A percentile compares a stretch with the other conserved stretches of the same genome.
Conservation (phyloP, 2,329 filamentous ascomycete genomes). For the Alternaria sp. region DNA sequence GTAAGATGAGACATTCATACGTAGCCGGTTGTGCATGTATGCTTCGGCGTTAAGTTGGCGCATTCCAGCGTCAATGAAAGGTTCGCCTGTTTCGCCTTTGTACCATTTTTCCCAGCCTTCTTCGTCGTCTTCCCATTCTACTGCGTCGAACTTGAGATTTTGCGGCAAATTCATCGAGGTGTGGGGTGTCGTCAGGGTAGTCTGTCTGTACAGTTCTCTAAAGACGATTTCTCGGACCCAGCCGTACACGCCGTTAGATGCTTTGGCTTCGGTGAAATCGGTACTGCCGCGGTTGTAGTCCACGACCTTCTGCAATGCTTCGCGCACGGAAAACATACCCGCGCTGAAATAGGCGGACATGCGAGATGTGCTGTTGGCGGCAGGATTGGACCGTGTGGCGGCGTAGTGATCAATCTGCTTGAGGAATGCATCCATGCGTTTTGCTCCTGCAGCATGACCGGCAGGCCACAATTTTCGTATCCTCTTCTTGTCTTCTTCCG, state of each 20-base stretch:
- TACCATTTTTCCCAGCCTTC: conserved; percentile 61
- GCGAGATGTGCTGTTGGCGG: conserved; percentile 52
- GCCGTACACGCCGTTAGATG: conserved; percentile 49
- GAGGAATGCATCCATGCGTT: conserved; percentile 54
- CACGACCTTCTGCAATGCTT: conserved; percentile 53
- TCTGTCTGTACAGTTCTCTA: conserved; percentile 61
- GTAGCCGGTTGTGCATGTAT: conserved; percentile 62
- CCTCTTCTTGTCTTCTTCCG: conserved; percentile 49
- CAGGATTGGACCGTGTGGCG: conserved; percentile 54
- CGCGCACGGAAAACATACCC: conserved; percentile 56
- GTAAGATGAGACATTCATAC: conserved; percentile 61
- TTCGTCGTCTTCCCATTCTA: conserved; percentile 60
- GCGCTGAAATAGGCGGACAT: conserved; percentile 57
- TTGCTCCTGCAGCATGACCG: conserved; percentile 53
- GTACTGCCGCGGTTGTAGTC: conserved; percentile 53
- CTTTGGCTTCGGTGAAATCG: conserved; percentile 54
- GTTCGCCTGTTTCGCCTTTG: conserved; percentile 57
- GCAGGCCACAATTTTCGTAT: conserved; percentile 57
- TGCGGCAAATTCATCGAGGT: conserved; percentile 60
- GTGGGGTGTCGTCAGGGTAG: conserved; percentile 57
- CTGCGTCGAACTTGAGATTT: conserved; percentile 61
- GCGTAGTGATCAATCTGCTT: conserved; percentile 54
- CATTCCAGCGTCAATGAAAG: conserved; percentile 63
- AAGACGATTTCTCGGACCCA: conserved; percentile 64
- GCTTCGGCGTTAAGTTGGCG: conserved; percentile 58